Evolutionary conservation across 140 eudicot genomes (phyloP).

Genomic region (Erigeron philadelphicus): DNA sequence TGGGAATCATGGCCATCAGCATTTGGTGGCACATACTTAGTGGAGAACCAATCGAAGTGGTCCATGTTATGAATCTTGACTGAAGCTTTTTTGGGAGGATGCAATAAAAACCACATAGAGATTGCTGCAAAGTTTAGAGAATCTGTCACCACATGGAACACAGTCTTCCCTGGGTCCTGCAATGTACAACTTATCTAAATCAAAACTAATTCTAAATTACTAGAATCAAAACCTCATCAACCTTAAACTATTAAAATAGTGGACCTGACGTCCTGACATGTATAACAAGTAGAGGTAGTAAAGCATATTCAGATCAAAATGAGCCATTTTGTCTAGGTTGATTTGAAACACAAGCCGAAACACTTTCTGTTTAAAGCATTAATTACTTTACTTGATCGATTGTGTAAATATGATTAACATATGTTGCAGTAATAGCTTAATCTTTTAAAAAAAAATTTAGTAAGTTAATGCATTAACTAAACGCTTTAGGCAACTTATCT

Average conservation of each 20-base stretch:
- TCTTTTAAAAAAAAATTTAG: background rate
- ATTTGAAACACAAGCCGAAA: background rate
- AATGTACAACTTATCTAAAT: constrained; percentile 10
- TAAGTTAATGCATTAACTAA: background rate
- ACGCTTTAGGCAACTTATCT: background rate
- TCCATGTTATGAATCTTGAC: constrained; percentile 63
- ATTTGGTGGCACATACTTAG: constrained; percentile 34
- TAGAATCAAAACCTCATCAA: background rate
- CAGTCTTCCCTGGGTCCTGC: constrained; percentile 74
- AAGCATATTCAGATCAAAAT: background rate
- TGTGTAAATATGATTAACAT: background rate
- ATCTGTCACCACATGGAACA: constrained; percentile 82
- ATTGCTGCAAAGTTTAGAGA: constrained; percentile 81
- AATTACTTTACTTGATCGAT: background rate
- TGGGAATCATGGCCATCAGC: constrained; percentile 40
- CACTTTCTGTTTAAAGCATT: background rate
- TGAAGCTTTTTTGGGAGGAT: constrained; percentile 55
- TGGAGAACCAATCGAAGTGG: constrained; percentile 50
- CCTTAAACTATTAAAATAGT: background rate
- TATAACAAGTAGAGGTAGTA: background rate
- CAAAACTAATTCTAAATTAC: background rate
- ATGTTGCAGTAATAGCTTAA: background rate
- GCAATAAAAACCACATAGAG: constrained; percentile 82
- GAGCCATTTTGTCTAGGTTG: background rate
- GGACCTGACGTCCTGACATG: background rate